These are phyloP conservation scores for Solanum dulcamara DNA, from an alignment of 257 asterid species.

Conservation along the genomic window DNA sequence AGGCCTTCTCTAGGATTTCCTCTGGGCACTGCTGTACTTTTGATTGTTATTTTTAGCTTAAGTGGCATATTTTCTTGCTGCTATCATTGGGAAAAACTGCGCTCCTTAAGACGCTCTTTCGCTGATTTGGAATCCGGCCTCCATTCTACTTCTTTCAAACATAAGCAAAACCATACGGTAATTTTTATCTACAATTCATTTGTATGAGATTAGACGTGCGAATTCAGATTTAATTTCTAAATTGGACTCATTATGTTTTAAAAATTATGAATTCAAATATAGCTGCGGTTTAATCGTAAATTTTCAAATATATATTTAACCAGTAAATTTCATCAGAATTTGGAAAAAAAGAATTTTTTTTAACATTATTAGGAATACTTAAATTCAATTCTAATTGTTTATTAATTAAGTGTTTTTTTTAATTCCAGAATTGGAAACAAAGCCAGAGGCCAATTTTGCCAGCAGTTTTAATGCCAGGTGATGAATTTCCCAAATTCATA, in stretches of 20 bases:
- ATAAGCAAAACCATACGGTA: constrained; percentile 34
- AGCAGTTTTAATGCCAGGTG: constrained; percentile 81
- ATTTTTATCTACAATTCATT: neutral
- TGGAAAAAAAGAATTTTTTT: too few species aligned
- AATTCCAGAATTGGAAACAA: constrained; percentile 31
- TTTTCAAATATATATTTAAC: too few species aligned
- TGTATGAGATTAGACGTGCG: neutral
- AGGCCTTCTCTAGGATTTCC: constrained; percentile 89
- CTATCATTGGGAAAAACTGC: constrained; percentile 95
- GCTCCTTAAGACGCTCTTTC: constrained; percentile 39
- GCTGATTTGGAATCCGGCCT: constrained; percentile 27
- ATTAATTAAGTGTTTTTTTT: neutral
- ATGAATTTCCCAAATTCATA: constrained; percentile 45
- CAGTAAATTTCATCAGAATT: too few species aligned
- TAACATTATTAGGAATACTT: too few species aligned
- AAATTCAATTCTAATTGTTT: neutral
- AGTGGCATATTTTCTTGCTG: constrained; percentile 91
- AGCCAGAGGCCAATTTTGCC: constrained; percentile 46
- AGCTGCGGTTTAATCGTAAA: too few species aligned
- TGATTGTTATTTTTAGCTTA: constrained; percentile 66
- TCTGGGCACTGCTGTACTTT: constrained; percentile 75
- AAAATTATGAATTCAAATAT: neutral
- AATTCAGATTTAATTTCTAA: too few species aligned
- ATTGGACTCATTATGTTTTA: neutral
- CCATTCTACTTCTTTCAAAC: constrained; percentile 26